Evolutionary conservation across 805 yeast genomes (phyloP).

Genomic region (Yarrowia bubula): DNA sequence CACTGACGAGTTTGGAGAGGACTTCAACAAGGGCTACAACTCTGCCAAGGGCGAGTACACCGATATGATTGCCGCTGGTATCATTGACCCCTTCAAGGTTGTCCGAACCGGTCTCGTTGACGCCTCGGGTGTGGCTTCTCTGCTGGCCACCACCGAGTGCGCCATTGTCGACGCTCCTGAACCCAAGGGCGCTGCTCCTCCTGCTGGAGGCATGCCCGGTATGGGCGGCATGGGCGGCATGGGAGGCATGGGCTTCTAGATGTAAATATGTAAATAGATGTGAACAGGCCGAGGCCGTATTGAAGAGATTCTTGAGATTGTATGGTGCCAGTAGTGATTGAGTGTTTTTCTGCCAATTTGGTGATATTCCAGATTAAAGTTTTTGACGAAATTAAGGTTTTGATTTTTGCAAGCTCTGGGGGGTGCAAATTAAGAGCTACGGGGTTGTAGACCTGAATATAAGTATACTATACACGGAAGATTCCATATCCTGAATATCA

Average conservation of each 20-base stretch:
- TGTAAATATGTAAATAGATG: constrained; percentile 26
- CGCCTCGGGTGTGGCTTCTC: constrained; percentile 96
- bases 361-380: too few relatives aligned
- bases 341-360: too few relatives aligned
- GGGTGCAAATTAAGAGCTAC: too few relatives aligned
- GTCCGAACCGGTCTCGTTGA: constrained; percentile 94
- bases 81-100: constrained; percentile 97
- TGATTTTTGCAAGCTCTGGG: too few relatives aligned
- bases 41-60: constrained; percentile 89
- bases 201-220: constrained; percentile 68
- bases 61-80: constrained; percentile 95
- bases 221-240: constrained; percentile 45
- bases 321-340: too few relatives aligned
- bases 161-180: constrained; percentile 93
- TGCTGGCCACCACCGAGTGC: constrained; percentile 97
- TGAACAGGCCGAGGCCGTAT: background rate
- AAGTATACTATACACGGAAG: too few relatives aligned
- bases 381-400: too few relatives aligned
- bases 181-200: constrained; percentile 55
- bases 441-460: too few relatives aligned
- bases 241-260: constrained; percentile 42
- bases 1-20: constrained; percentile 51
- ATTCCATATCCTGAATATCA: too few relatives aligned
- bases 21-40: constrained; percentile 89
- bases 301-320: background rate